phyloP scores from a whole-genome alignment of 1,139 yeast genomes.

The Zygosaccharomyces sapae region DNA sequence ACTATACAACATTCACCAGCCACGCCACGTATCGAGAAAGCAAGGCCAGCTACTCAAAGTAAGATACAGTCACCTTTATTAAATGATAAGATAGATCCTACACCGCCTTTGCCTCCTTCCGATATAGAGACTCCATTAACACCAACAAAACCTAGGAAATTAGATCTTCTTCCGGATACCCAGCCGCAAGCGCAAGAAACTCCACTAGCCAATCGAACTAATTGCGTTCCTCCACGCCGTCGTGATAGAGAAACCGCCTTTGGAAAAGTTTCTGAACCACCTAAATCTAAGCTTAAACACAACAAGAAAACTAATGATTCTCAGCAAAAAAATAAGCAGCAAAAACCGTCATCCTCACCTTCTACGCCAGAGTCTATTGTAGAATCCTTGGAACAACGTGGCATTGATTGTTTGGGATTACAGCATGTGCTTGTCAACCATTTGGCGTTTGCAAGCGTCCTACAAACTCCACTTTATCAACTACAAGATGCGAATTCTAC shows the following conservation, averaged over 20 bases:
- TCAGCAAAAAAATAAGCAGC: conserved; percentile 15
- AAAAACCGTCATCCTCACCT: conserved; percentile 3
- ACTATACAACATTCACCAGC: conserved; percentile 19
- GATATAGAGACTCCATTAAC: conserved; percentile 13
- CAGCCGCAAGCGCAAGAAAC: conserved; percentile 5
- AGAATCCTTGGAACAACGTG: conserved; percentile 12
- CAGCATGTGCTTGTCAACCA: conserved; percentile 72
- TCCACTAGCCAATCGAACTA: conserved; percentile 4
- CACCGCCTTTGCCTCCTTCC: conserved; percentile 8
- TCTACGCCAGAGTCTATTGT: conserved; percentile 7
- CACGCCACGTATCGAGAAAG: conserved; percentile 9
- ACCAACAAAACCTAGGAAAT: conserved; percentile 13
- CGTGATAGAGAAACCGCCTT: conserved; percentile 8
- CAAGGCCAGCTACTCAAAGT: neutral
- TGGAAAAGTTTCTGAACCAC: conserved; percentile 3
- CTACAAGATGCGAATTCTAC: conserved; percentile 57
- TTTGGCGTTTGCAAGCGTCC: conserved; percentile 81
- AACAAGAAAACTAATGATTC: conserved; percentile 7
- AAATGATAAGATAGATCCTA: neutral
- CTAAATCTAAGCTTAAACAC: conserved; percentile 8
- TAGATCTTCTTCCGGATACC: neutral
- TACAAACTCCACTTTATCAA: conserved; percentile 76
- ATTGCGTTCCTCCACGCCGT: conserved; percentile 7
- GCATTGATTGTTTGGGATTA: conserved; percentile 40
- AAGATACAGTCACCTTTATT: neutral